Conservation (phyloP, 129 eudicot species). For the Apium graveolens region DNA sequence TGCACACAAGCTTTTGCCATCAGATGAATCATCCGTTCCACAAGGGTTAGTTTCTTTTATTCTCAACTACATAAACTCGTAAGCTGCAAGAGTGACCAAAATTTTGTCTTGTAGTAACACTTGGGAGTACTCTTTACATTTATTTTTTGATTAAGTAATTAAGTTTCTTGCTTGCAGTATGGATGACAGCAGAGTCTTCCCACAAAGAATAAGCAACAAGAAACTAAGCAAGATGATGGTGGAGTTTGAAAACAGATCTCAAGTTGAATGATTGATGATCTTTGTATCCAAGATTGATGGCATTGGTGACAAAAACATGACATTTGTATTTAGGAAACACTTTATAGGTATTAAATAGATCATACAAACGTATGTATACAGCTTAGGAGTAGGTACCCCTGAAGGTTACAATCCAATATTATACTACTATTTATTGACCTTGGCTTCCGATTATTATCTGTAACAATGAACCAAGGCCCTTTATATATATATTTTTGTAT, state of each 20-base stretch:
- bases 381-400: not conserved
- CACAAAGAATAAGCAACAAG: slow-evolving; percentile 74
- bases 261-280: slow-evolving; percentile 7
- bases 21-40: slow-evolving; percentile 38
- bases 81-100: not conserved
- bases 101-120: not conserved
- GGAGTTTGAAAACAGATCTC: slow-evolving; percentile 36
- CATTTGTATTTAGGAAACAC: not conserved
- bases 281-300: not conserved
- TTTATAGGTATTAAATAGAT: no score
- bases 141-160: not conserved
- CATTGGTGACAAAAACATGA: not conserved
- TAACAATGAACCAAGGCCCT: not conserved
- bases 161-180: slow-evolving; percentile 17
- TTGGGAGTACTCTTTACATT: not conserved
- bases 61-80: not conserved
- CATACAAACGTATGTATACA: not conserved
- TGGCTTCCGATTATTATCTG: slow-evolving; percentile 3
- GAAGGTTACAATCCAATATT: not conserved
- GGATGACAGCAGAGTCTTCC: slow-evolving; percentile 36
- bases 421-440: not conserved
- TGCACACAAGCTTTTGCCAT: slow-evolving; percentile 49
- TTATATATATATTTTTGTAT: not conserved
- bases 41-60: slow-evolving; percentile 33
- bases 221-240: slow-evolving; percentile 67